Evolutionary conservation across 176 grass and related monocot genomes (phyloP).

Genomic region (Musa beccarii): DNA sequence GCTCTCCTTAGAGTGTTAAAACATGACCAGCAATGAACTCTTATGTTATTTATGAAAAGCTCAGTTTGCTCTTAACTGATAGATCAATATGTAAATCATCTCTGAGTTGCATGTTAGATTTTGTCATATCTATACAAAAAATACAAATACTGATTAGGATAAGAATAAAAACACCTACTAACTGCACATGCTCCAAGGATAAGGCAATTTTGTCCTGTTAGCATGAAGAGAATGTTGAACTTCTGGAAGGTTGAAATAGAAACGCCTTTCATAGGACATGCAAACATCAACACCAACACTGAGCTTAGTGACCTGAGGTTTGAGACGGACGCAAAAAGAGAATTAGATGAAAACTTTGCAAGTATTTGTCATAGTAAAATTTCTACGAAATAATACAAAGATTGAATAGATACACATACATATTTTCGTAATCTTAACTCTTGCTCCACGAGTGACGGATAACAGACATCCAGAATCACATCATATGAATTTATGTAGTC

Average conservation of each 20-base stretch:
- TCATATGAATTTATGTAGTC: conserved; percentile 83
- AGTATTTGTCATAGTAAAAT: no score
- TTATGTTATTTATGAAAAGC: no score
- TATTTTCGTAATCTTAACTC: conserved; percentile 84
- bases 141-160: no score
- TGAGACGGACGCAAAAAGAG: not conserved
- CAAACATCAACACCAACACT: conserved; percentile 84
- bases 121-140: no score
- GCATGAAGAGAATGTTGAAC: conserved; percentile 88
- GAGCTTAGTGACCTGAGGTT: conserved; percentile 52
- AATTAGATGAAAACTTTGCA: no score
- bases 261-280: conserved; percentile 79
- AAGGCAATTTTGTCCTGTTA: conserved; percentile 74
- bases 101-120: no score
- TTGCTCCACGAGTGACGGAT: conserved; percentile 83
- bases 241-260: conserved; percentile 93
- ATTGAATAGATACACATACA: conserved; percentile 32
- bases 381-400: not conserved
- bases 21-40: no score
- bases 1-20: no score
- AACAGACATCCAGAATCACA: conserved; percentile 87
- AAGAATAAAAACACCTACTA: conserved; percentile 41
- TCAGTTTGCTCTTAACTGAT: no score
- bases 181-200: conserved; percentile 90
- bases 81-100: no score